Evolutionary conservation across 2,329 filamentous ascomycete genomes (phyloP).

Genomic region (Trichoderma arundinaceum): DNA sequence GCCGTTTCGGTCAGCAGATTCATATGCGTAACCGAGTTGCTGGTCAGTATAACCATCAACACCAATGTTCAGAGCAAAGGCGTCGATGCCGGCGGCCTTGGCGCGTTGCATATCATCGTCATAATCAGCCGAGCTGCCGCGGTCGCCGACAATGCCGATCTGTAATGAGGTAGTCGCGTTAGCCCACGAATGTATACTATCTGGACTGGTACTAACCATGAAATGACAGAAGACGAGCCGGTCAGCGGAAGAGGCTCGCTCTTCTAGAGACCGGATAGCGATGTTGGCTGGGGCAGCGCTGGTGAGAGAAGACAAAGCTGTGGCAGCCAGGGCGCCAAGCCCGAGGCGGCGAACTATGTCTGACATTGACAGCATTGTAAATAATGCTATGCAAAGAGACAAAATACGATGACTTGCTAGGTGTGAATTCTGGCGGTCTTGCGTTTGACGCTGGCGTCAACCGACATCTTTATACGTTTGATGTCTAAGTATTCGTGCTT

Average conservation of each 20-base stretch:
- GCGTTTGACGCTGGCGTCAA: background rate
- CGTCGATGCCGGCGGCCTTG: slow-evolving; percentile 52
- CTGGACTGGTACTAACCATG: slow-evolving; percentile 41
- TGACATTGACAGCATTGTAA: slow-evolving; percentile 21
- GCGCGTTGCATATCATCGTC: slow-evolving; percentile 55
- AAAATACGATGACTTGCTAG: background rate
- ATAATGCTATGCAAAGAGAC: background rate
- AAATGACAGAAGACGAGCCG: slow-evolving; percentile 50
- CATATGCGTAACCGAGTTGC: slow-evolving; percentile 55
- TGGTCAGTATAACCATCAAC: slow-evolving; percentile 50
- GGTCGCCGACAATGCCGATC: slow-evolving; percentile 45
- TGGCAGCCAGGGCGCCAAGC: slow-evolving; percentile 32
- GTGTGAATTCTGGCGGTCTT: background rate
- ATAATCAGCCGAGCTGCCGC: slow-evolving; percentile 50
- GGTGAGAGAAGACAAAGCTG: slow-evolving; percentile 31
- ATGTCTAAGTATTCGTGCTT: too few species aligned
- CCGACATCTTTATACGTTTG: background rate
- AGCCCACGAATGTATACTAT: background rate
- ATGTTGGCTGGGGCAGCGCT: slow-evolving; percentile 26
- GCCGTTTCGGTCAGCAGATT: slow-evolving; percentile 51
- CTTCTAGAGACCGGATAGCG: slow-evolving; percentile 26
- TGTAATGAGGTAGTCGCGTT: background rate
- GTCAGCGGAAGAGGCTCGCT: slow-evolving; percentile 16
- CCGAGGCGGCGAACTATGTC: slow-evolving; percentile 33
- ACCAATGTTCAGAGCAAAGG: slow-evolving; percentile 58